These are phyloP conservation scores for Strobilomyces dryophilus DNA, from an alignment of 768 basidiomycete species.

Conservation along the genomic window DNA sequence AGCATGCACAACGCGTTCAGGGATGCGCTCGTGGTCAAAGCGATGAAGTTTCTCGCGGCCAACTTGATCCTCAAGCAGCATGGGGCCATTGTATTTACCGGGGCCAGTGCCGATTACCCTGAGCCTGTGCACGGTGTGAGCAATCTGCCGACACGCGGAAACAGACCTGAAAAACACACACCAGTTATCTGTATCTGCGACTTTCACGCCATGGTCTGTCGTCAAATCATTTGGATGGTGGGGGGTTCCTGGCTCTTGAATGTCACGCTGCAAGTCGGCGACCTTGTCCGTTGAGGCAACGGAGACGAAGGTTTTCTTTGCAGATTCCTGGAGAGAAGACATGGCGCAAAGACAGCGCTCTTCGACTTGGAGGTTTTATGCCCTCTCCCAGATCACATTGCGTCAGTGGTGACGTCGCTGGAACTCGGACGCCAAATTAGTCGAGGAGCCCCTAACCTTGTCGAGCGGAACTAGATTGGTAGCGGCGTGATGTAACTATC, in stretches of 20 bases:
- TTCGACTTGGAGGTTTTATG: background rate
- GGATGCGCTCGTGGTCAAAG: conserved; percentile 88
- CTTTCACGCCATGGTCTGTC: conserved; percentile 57
- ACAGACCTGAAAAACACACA: conserved; percentile 16
- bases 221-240: conserved; percentile 34
- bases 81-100: conserved; percentile 56
- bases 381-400: conserved; percentile 12
- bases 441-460: background rate
- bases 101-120: conserved; percentile 38
- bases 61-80: conserved; percentile 74
- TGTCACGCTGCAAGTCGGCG: conserved; percentile 24
- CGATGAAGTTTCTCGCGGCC: conserved; percentile 71
- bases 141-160: conserved; percentile 5
- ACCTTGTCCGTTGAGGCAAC: conserved; percentile 17
- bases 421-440: background rate
- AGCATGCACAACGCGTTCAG: conserved; percentile 75
- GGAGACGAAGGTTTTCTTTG: conserved; percentile 10
- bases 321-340: conserved; percentile 14
- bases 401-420: conserved; percentile 23
- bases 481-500: too few species aligned
- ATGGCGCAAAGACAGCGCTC: background rate
- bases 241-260: background rate
- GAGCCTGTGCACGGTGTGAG: conserved; percentile 39
- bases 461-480: too few species aligned
- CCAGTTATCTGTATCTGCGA: conserved; percentile 67